Conservation (phyloP, 2,329 filamentous ascomycete genomes). For the Blastomyces percursus region DNA sequence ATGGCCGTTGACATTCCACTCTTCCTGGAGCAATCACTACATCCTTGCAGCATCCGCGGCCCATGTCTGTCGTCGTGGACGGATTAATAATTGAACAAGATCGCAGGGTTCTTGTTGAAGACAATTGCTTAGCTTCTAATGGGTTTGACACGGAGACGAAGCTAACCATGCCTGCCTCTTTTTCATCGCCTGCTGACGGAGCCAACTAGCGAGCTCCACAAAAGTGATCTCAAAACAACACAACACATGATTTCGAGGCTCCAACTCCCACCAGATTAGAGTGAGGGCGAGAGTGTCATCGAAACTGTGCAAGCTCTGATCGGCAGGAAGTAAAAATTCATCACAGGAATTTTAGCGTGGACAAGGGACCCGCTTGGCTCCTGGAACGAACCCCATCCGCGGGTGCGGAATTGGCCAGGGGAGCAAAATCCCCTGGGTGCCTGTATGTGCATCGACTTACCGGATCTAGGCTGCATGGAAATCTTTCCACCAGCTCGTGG, state of each 20-base stretch:
- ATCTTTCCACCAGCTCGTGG: constrained; percentile 5
- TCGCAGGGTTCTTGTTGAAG: neutral
- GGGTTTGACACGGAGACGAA: neutral
- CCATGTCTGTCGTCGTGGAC: neutral
- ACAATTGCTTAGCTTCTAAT: neutral
- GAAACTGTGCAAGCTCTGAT: neutral
- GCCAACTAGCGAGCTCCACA: neutral
- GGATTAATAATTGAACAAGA: neutral
- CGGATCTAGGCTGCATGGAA: neutral
- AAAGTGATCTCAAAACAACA: neutral
- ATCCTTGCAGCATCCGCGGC: neutral
- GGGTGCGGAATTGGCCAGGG: neutral
- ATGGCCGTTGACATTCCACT: neutral
- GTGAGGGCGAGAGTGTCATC: neutral
- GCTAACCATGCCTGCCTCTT: neutral
- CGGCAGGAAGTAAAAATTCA: neutral
- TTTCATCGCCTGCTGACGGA: neutral
- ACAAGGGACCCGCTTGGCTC: neutral
- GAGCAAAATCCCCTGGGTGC: neutral
- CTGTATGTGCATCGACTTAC: constrained; percentile 6
- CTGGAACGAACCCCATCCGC: neutral
- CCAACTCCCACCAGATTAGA: neutral
- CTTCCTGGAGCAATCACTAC: neutral
- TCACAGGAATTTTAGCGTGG: neutral
- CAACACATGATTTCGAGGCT: neutral